These are phyloP conservation scores for Alternaria sp. DNA, from an alignment of 2,329 filamentous ascomycete species.

Conservation along the genomic window DNA sequence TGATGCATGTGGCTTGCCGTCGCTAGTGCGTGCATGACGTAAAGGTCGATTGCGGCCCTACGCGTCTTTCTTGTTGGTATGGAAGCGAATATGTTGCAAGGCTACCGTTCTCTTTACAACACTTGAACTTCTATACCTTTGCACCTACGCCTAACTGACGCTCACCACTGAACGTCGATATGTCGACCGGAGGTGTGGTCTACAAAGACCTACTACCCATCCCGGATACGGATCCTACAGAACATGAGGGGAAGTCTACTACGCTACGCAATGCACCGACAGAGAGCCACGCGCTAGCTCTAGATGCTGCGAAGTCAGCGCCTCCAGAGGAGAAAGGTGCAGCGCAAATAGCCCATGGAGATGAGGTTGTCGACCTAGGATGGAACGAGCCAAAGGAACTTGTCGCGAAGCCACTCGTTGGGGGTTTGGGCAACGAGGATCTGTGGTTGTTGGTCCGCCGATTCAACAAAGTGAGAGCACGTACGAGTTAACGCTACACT, in stretches of 20 bases:
- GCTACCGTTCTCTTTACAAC: background rate
- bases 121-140: background rate
- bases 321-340: conserved; percentile 53
- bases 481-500: background rate
- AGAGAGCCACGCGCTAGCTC: conserved; percentile 58
- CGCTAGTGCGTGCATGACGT: conserved; percentile 31
- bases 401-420: conserved; percentile 69
- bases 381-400: conserved; percentile 70
- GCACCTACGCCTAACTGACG: background rate
- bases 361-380: conserved; percentile 72
- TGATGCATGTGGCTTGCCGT: conserved; percentile 22
- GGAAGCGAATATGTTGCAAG: conserved; percentile 18
- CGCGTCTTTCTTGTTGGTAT: conserved; percentile 14
- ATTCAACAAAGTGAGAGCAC: conserved; percentile 71
- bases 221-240: conserved; percentile 44
- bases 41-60: conserved; percentile 14
- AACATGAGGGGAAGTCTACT: conserved; percentile 37
- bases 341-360: conserved; percentile 53
- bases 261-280: conserved; percentile 55
- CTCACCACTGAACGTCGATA: conserved; percentile 24
- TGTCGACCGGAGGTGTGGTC: conserved; percentile 43
- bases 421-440: conserved; percentile 75
- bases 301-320: conserved; percentile 49
- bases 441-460: conserved; percentile 75
- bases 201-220: conserved; percentile 51